A percentile compares a stretch with the other conserved stretches of the same genome.
Conservation (phyloP, 2,329 filamentous ascomycete species). For the Eutypella sp. region DNA sequence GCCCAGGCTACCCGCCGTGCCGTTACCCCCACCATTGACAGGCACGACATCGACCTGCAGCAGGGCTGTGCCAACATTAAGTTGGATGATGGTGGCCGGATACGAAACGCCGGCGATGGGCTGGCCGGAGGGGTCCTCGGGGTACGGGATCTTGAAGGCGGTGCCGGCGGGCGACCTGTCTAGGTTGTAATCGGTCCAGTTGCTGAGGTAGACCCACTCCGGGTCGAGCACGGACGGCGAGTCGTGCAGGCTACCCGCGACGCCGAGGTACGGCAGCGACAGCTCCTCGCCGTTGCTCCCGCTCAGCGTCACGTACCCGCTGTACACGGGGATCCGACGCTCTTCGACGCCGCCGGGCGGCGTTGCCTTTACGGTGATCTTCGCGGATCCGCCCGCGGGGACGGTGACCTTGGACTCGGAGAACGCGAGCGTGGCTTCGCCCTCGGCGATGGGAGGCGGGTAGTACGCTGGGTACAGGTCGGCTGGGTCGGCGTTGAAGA, state of each 20-base stretch:
- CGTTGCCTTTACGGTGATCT: constrained; percentile 23
- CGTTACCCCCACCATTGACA: constrained; percentile 5
- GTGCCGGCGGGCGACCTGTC: constrained; percentile 12
- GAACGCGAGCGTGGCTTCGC: constrained; percentile 7
- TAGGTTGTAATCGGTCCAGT: constrained; percentile 3
- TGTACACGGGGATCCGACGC: constrained; percentile 35
- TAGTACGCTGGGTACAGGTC: constrained; percentile 5
- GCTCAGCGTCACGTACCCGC: constrained; percentile 37
- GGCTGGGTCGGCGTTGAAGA: constrained; percentile 16
- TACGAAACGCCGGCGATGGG: background rate
- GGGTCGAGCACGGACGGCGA: constrained; percentile 9
- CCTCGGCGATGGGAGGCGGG: constrained; percentile 12
- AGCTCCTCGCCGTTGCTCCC: constrained; percentile 31
- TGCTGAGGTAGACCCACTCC: constrained; percentile 1
- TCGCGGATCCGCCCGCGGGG: constrained; percentile 19
- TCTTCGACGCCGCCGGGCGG: constrained; percentile 23
- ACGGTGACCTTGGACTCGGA: constrained; percentile 20
- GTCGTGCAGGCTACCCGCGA: constrained; percentile 24
- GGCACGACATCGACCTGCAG: constrained; percentile 18
- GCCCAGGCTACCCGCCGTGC: background rate
- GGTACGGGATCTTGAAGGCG: constrained; percentile 17
- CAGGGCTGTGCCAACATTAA: constrained; percentile 13
- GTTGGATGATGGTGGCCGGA: constrained; percentile 3
- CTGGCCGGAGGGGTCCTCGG: background rate
- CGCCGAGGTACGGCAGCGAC: constrained; percentile 35